Percentiles rank a stretch among this genome's conserved stretches.
Conservation (phyloP, 2,329 filamentous ascomycete species). For the Fusarium solani-melongenae region DNA sequence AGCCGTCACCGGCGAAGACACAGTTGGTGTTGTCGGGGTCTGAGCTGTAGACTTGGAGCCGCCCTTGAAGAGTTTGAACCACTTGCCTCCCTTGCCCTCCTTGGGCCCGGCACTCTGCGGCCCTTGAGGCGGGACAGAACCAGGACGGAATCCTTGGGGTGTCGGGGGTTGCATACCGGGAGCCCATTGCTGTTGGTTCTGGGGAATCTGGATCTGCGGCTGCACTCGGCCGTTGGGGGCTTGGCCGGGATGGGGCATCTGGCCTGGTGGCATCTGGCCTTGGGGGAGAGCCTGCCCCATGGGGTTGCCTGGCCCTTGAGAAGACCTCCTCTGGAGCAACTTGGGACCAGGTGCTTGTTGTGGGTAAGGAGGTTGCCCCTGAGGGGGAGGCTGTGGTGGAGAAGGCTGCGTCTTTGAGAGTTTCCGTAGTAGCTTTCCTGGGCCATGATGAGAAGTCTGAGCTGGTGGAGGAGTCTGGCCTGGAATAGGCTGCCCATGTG, state of each 20-base stretch:
- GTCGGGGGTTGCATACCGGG: slow-evolving; percentile 28
- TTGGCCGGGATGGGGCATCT: neutral
- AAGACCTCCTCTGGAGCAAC: slow-evolving; percentile 19
- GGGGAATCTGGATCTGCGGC: slow-evolving; percentile 33
- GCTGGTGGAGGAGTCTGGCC: slow-evolving; percentile 3
- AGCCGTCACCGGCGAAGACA: slow-evolving; percentile 16
- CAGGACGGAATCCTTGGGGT: slow-evolving; percentile 22
- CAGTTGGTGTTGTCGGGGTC: slow-evolving; percentile 29
- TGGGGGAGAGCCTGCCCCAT: slow-evolving; percentile 20
- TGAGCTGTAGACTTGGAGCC: slow-evolving; percentile 35
- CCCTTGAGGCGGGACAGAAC: slow-evolving; percentile 29
- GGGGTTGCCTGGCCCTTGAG: slow-evolving; percentile 19
- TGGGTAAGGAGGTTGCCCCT: slow-evolving; percentile 11
- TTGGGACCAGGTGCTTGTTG: slow-evolving; percentile 11
- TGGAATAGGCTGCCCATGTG: slow-evolving; percentile 12
- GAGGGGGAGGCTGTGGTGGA: neutral
- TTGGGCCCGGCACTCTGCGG: slow-evolving; percentile 32
- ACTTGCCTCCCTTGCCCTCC: slow-evolving; percentile 37
- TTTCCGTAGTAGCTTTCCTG: neutral
- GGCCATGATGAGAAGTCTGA: slow-evolving; percentile 4
- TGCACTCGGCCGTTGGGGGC: slow-evolving; percentile 19
- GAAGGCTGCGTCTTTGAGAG: neutral
- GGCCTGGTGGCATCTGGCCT: neutral
- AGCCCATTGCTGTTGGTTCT: slow-evolving; percentile 28
- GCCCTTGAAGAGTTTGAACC: slow-evolving; percentile 42